phyloP scores from a whole-genome alignment of 306 rosid genomes.

The Pterocarpus santalinus region DNA sequence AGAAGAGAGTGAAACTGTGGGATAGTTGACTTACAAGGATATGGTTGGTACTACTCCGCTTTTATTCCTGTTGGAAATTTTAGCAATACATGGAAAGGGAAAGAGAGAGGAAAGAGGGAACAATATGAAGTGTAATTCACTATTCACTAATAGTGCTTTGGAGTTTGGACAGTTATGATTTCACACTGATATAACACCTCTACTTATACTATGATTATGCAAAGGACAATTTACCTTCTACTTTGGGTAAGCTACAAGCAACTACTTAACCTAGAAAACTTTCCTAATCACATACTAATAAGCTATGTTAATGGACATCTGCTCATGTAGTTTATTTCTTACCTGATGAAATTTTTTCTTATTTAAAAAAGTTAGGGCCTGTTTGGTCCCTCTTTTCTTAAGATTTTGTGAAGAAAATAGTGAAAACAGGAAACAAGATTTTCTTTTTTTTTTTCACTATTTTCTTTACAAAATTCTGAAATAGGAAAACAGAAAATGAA shows the following conservation, averaged over 20 bases:
- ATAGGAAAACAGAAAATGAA: too few species aligned
- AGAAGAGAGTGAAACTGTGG: not conserved
- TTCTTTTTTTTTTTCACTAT: too few species aligned
- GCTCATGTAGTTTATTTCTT: not conserved
- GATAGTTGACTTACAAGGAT: constrained; percentile 31
- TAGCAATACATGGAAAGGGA: not conserved
- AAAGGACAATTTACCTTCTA: not conserved
- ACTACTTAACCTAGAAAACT: not conserved
- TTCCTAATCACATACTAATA: not conserved
- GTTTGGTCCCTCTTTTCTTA: too few species aligned
- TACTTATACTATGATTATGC: not conserved
- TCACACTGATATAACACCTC: constrained; percentile 10
- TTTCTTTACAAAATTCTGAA: too few species aligned
- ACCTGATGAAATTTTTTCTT: not conserved
- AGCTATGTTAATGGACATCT: not conserved
- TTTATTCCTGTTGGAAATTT: not conserved
- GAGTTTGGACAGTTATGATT: not conserved
- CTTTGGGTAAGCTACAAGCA: not conserved
- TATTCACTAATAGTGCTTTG: not conserved
- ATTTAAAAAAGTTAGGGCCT: not conserved
- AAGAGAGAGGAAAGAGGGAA: constrained; percentile 20
- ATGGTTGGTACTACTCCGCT: not conserved
- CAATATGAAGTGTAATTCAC: constrained; percentile 4
- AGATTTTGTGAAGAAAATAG: too few species aligned
- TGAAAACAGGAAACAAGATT: too few species aligned